A percentile compares a stretch with the other conserved stretches of the same genome.
Evolutionary conservation across 192 early-diverging fungal genomes (phyloP).

Genomic region (Endogone sp.): DNA sequence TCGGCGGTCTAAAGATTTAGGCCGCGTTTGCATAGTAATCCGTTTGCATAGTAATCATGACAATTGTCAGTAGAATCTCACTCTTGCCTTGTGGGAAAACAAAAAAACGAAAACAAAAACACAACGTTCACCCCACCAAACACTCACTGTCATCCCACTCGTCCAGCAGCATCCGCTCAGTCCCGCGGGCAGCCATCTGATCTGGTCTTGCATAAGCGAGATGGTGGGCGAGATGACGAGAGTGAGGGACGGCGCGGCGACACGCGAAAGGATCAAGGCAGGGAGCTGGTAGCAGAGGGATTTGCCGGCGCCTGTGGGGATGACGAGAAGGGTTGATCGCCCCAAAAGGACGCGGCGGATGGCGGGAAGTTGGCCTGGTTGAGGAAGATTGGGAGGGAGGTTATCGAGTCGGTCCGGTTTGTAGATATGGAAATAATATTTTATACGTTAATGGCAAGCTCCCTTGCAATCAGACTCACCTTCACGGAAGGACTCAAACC

Average conservation of each 20-base stretch:
- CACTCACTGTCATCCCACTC: conserved; percentile 5
- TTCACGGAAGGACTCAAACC: not conserved
- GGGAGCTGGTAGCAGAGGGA: conserved; percentile 79
- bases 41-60: too few species aligned
- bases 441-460: too few species aligned
- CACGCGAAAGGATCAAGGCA: conserved; percentile 47
- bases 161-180: conserved; percentile 60
- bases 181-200: conserved; percentile 55
- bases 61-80: too few species aligned
- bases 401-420: too few species aligned
- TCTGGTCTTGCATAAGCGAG: conserved; percentile 84
- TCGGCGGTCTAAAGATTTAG: conserved; percentile 18
- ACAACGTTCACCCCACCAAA: conserved; percentile 5
- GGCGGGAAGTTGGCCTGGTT: conserved; percentile 38
- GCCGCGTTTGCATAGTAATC: not conserved
- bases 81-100: too few species aligned
- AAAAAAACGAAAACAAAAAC: too few species aligned
- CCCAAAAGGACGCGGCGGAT: conserved; percentile 38
- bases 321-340: conserved; percentile 44
- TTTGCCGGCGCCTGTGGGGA: conserved; percentile 68
- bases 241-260: conserved; percentile 31
- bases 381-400: too few species aligned
- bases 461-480: not conserved
- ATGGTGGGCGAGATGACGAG: conserved; percentile 79
- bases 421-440: too few species aligned